Conservation (phyloP, 78 protist genomes). For the Capsaspora owczarzaki region DNA sequence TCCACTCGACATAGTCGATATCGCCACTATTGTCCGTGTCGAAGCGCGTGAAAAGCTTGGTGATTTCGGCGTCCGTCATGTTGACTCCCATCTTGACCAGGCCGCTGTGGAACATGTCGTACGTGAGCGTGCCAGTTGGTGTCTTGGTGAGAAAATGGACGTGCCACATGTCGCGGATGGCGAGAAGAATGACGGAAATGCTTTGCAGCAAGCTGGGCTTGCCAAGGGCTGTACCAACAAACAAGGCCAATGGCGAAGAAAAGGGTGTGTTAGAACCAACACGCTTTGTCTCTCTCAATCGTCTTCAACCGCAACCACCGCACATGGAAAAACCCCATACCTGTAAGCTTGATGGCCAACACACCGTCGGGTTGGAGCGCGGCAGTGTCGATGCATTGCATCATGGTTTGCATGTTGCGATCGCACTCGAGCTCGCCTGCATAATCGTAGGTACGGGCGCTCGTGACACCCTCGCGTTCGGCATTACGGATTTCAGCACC, state of each 20-base stretch:
- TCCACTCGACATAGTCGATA: conserved; percentile 34
- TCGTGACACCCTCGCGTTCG: not conserved
- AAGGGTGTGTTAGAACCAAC: no score
- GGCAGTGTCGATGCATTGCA: conserved; percentile 31
- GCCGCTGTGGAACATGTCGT: not conserved
- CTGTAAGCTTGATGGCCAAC: conserved; percentile 28
- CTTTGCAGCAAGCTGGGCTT: conserved; percentile 41
- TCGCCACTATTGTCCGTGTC: not conserved
- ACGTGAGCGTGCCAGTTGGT: not conserved
- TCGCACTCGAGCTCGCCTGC: conserved; percentile 30
- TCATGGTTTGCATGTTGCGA: not conserved
- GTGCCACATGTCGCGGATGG: not conserved
- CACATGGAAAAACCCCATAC: no score
- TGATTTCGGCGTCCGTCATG: not conserved
- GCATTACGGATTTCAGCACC: not conserved
- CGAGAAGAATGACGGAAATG: not conserved
- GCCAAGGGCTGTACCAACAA: conserved; percentile 38
- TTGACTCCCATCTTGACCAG: not conserved
- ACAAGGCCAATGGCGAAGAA: no score
- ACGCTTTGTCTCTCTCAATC: no score
- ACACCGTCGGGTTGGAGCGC: conserved; percentile 18
- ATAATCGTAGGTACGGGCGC: conserved; percentile 33
- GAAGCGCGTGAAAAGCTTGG: not conserved
- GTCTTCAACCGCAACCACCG: no score
- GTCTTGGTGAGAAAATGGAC: not conserved